phyloP scores from a whole-genome alignment of 768 basidiomycete genomes.

The Hebeloma cylindrosporum region DNA sequence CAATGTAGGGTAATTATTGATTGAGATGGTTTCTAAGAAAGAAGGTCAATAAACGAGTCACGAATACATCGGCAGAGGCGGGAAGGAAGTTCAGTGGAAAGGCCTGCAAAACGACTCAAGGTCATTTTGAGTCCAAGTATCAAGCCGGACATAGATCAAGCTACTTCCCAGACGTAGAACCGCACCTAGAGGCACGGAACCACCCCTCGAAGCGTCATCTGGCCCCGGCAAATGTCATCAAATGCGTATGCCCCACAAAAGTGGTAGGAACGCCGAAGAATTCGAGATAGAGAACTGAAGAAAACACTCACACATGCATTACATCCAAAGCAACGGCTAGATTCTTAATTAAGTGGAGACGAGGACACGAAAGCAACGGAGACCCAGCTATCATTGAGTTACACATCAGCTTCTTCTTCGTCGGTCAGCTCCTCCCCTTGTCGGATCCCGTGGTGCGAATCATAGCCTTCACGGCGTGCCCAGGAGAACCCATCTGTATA shows the following conservation, averaged over 20 bases:
- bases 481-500: constrained; percentile 83
- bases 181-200: constrained; percentile 7
- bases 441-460: constrained; percentile 60
- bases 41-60: too few species aligned
- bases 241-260: constrained; percentile 2
- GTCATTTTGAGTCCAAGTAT: too few species aligned
- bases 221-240: constrained; percentile 85
- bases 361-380: background rate
- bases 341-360: constrained; percentile 2
- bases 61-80: too few species aligned
- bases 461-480: constrained; percentile 68
- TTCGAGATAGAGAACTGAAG: constrained; percentile 3
- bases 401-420: constrained; percentile 61
- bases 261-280: constrained; percentile 1
- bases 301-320: constrained; percentile 22
- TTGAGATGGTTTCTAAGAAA: too few species aligned
- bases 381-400: constrained; percentile 1
- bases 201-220: constrained; percentile 69
- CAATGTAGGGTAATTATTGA: too few species aligned
- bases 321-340: constrained; percentile 11
- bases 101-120: too few species aligned
- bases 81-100: constrained; percentile 7
- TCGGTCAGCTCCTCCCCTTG: constrained; percentile 87
- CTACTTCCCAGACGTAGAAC: constrained; percentile 45
- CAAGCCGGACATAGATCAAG: constrained; percentile 63